Base-by-base conservation (phyloP, 116 monocot genomes). In the Zostera marina region DNA sequence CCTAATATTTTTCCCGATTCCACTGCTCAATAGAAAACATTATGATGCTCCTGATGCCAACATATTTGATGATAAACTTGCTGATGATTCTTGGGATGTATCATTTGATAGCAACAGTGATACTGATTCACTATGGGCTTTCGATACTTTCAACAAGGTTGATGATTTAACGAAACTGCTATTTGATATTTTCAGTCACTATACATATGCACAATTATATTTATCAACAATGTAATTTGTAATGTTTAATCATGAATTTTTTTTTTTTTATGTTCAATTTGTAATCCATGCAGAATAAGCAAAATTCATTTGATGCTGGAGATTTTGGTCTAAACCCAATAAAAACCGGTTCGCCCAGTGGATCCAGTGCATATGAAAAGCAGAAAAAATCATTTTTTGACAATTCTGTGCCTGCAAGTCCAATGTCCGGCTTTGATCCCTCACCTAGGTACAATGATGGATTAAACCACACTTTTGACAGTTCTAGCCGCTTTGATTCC, bases 11-110 rank as follows among this genome's bases (percentile, higher is more conserved):
- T 7, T 15, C 8, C 20, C 11, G 39, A 42, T 57, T 57, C 19
- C 1, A 2, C 19, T 43, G 17, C 32, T 66, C 39, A 66, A 44
- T 67, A 89, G 89, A 60, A 82, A n/a, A n/a, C n/a, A 89, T 64
- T 75, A 76, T 65, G 76, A 59, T 60, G 79, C 75, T 51, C 78
- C 70, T 66, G 82, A 83, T 63, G 89, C 96, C 41, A 62, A 58
- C n/a, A 44, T 74, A 55, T 79, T 72, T 42, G 79, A 67, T 9
- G 80, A 86, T 32, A 85, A 85, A 54, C 76, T 61, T 71, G 77
- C 58, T 45, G 85, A 90, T 75, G 98, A 89, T 44, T 53, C 85
- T 8, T 88, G 88, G 94, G 81, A 79, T 61, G 74, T 70, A 58
- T 59, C 70, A 67, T 77, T 77, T 61, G 75, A 72, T 45, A 47